Percentiles rank a stretch among this genome's conserved stretches.
phyloP scores from a whole-genome alignment of 768 basidiomycete genomes.

The Suillus brevipes region DNA sequence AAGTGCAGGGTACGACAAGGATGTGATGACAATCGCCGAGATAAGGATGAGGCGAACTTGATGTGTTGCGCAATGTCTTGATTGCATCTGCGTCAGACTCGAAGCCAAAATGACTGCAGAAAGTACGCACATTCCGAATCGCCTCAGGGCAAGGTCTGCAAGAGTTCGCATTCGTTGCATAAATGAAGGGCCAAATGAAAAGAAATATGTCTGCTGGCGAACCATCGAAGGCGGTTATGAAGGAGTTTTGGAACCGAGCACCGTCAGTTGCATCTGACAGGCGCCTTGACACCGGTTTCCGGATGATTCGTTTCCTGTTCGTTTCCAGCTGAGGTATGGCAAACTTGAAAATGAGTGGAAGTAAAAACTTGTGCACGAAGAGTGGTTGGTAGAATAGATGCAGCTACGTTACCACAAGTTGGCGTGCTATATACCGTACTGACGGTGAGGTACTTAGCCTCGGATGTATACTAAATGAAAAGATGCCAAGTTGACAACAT shows the following conservation, averaged over 20 bases:
- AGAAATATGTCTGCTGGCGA: slow-evolving; percentile 19
- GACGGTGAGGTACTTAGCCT: background rate
- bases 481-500: slow-evolving; percentile 1
- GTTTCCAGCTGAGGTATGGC: background rate
- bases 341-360: background rate
- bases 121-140: slow-evolving; percentile 76
- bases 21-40: slow-evolving; percentile 84
- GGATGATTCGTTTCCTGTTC: background rate
- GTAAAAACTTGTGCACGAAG: background rate
- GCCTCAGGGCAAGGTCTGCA: slow-evolving; percentile 58
- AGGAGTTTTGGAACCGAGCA: slow-evolving; percentile 6
- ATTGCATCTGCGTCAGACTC: slow-evolving; percentile 11
- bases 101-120: slow-evolving; percentile 4
- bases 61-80: slow-evolving; percentile 85
- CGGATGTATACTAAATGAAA: background rate
- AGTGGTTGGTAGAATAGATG: background rate
- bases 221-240: slow-evolving; percentile 20
- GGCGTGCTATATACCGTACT: background rate
- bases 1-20: slow-evolving; percentile 88
- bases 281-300: background rate
- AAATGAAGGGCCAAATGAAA: slow-evolving; percentile 18
- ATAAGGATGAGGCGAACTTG: slow-evolving; percentile 88
- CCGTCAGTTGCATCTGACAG: background rate
- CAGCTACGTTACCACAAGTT: background rate
- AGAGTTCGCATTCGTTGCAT: slow-evolving; percentile 39